Evolutionary conservation across 2,329 filamentous ascomycete species (phyloP).

Genomic region (Fusarium ramigenum): DNA sequence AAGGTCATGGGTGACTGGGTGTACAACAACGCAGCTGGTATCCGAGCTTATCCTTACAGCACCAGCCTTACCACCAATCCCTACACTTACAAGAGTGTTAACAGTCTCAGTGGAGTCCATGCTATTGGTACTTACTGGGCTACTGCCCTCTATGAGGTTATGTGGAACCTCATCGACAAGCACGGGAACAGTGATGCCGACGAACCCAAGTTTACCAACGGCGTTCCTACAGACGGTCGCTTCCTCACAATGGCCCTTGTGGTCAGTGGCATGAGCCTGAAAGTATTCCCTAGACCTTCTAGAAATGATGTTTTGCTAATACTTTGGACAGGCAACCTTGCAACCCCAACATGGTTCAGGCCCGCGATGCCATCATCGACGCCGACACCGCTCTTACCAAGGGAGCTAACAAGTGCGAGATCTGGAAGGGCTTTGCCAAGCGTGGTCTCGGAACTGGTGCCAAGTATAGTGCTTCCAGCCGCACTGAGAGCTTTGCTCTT

Average conservation of each 20-base stretch:
- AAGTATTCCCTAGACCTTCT: not conserved
- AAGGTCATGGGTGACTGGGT: constrained; percentile 63
- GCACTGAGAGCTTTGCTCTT: constrained; percentile 46
- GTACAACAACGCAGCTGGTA: constrained; percentile 53
- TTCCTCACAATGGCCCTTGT: constrained; percentile 58
- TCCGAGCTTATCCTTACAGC: constrained; percentile 61
- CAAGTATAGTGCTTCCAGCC: constrained; percentile 40
- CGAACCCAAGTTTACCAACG: constrained; percentile 53
- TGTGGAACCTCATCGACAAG: constrained; percentile 68
- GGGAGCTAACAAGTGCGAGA: constrained; percentile 59
- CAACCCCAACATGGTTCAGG: constrained; percentile 62
- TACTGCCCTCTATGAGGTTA: constrained; percentile 61
- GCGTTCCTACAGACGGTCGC: constrained; percentile 56
- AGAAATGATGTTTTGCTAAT: not conserved
- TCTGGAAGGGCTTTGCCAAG: constrained; percentile 67
- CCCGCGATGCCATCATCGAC: constrained; percentile 65
- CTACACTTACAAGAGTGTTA: constrained; percentile 56
- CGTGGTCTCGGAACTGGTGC: constrained; percentile 59
- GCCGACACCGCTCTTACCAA: constrained; percentile 62
- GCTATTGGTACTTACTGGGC: constrained; percentile 54
- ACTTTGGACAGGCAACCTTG: constrained; percentile 57
- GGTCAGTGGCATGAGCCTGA: constrained; percentile 59
- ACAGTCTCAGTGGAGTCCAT: constrained; percentile 54
- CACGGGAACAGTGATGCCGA: constrained; percentile 59
- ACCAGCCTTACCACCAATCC: constrained; percentile 61